Evolutionary conservation across 2,329 filamentous ascomycete species (phyloP), one percentile per base, ranked within the genome.

Genomic region (Aspergillus felis): DNA sequence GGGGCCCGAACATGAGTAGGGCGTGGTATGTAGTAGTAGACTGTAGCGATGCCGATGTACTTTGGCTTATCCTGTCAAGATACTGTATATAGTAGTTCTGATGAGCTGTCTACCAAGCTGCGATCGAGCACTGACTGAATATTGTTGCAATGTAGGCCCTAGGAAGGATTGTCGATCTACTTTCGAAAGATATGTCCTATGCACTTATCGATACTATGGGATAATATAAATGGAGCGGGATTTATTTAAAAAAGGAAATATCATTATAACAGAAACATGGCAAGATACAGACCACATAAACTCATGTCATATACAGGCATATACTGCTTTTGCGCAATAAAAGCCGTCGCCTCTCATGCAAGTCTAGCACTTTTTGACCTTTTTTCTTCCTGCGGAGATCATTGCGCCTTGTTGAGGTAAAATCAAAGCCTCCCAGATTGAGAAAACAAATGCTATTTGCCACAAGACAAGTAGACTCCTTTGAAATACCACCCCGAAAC

Each of bases 271-370:
- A 61, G 56, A 60, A 61, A 64, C 56, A 61, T 63, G 62, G 60
- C 53, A 54, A 57, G 66, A 62, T 61, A 62, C 61, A 56, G 50
- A 64, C 66, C 62, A 68, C 63, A 46, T 56, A 51, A 62, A 61
- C 58, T 57, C 61, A 60, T 63, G 54, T 66, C 68, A 69, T 68
- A 63, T 70, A 70, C 68, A 69, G 61, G 62, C 59, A 64, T 57
- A 52, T 57, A 59, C 57, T 56, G 55, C 57, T 64, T 57, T 58
- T 62, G 53, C 56, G 64, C 56, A 65, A 65, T 59, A 59, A 59
- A 61, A 65, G 58, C 65, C 64, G 61, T 64, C 59, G 61, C 66
- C 63, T 61, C 63, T 68, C 57, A 60, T 67, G 66, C 64, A 62
- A 62, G 60, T 64, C 66, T 58, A 47, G 57, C 60, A 65, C 59